Conservation (phyloP, 768 basidiomycete species). For the Termitomyces sp. region DNA sequence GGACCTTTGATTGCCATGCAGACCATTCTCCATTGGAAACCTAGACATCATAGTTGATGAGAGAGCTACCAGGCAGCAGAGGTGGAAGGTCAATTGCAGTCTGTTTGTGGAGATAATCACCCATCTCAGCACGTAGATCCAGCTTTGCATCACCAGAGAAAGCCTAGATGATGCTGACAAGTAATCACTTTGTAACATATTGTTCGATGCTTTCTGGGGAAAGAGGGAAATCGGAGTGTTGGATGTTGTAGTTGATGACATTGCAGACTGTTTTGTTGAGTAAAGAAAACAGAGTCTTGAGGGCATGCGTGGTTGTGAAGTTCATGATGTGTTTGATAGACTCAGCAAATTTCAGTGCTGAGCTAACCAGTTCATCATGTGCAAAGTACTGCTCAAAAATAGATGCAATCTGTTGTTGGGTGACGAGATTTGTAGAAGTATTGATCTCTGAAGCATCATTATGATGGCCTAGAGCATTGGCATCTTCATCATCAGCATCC, state of each 20-base stretch:
- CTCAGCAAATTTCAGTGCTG: constrained; percentile 76
- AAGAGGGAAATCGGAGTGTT: too few relatives aligned
- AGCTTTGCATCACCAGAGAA: constrained; percentile 95
- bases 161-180: constrained; percentile 95
- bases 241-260: too few relatives aligned
- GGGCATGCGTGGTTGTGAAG: constrained; percentile 86
- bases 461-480: too few relatives aligned
- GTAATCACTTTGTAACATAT: constrained; percentile 86
- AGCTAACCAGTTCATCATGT: constrained; percentile 76
- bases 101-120: constrained; percentile 79
- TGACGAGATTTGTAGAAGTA: constrained; percentile 70
- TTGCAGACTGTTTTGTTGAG: constrained; percentile 99
- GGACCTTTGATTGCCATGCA: too few relatives aligned
- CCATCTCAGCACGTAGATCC: constrained; percentile 85
- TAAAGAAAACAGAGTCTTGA: constrained; percentile 97
- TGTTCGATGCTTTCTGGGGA: too few relatives aligned
- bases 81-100: too few relatives aligned
- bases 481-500: too few relatives aligned
- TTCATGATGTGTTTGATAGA: too few relatives aligned
- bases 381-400: constrained; percentile 83
- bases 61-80: too few relatives aligned
- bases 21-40: too few relatives aligned
- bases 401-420: constrained; percentile 72
- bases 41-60: too few relatives aligned
- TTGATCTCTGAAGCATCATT: too few relatives aligned